Conservation (phyloP, 345 rosid genomes). For the Citrus maxima region DNA sequence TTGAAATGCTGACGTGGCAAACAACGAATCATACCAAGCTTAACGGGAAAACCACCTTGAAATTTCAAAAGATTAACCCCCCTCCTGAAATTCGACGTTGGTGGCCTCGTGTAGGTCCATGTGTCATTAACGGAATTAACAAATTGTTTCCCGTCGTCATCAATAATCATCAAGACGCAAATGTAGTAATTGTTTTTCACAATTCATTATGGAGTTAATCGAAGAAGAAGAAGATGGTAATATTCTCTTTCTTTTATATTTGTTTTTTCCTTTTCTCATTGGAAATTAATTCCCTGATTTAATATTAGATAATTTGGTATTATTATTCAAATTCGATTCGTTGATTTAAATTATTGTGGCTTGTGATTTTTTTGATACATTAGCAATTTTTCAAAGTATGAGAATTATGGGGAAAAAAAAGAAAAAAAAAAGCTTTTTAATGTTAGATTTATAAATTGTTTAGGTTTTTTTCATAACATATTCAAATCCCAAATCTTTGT, state of each 20-base stretch:
- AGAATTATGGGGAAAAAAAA: too few relatives aligned
- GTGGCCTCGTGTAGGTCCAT: neutral
- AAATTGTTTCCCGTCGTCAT: neutral
- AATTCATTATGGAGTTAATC: neutral
- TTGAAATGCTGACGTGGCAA: slow-evolving; percentile 10
- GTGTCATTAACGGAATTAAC: neutral
- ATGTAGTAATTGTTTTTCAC: neutral
- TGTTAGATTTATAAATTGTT: too few relatives aligned
- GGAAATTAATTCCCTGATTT: neutral
- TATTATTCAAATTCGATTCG: too few relatives aligned
- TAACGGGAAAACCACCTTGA: neutral
- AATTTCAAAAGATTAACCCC: neutral
- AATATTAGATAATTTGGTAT: neutral
- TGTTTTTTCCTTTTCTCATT: neutral
- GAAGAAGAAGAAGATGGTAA: slow-evolving; percentile 1
- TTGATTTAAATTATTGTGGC: too few relatives aligned
- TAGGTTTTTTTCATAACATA: neutral
- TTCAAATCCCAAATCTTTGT: neutral
- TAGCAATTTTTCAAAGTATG: too few relatives aligned
- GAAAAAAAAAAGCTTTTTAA: too few relatives aligned
- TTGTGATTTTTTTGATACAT: too few relatives aligned
- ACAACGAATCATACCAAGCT: neutral
- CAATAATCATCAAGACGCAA: neutral
- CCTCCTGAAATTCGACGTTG: neutral
- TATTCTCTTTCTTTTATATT: neutral